Evolutionary conservation across 1,284 basidiomycete genomes (phyloP).

Genomic region (Ceratobasidium sp.): DNA sequence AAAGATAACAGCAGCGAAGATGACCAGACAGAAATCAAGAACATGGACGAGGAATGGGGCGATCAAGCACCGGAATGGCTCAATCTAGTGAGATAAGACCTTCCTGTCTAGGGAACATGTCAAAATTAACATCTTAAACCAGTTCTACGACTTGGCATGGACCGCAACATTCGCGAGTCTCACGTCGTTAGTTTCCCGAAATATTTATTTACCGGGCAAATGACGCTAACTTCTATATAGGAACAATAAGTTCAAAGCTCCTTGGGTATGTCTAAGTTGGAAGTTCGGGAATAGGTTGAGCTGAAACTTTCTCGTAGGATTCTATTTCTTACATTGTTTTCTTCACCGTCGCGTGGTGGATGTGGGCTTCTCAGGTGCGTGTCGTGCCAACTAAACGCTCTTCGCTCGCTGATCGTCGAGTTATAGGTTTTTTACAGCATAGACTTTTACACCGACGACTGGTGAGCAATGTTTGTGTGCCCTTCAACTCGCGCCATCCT

Average conservation of each 20-base stretch:
- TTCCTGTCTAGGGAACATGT: neutral
- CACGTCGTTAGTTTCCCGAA: slow-evolving; percentile 27
- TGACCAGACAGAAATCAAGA: neutral
- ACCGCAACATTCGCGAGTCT: slow-evolving; percentile 15
- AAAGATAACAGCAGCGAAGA: neutral
- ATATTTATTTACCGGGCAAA: no score
- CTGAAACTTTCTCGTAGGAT: neutral
- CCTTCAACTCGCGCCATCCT: neutral
- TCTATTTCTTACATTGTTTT: slow-evolving; percentile 8
- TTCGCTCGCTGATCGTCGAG: neutral
- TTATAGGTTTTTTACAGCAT: slow-evolving; percentile 15
- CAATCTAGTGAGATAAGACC: slow-evolving; percentile 7
- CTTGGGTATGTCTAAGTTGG: neutral
- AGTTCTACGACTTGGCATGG: slow-evolving; percentile 18
- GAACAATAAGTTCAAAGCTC: slow-evolving; percentile 2
- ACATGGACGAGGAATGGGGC: slow-evolving; percentile 6
- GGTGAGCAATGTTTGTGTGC: neutral
- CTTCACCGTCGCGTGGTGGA: slow-evolving; percentile 1
- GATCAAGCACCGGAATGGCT: neutral
- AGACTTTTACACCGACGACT: slow-evolving; percentile 23
- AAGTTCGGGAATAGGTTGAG: neutral
- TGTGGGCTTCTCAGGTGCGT: slow-evolving; percentile 24
- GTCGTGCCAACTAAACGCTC: neutral
- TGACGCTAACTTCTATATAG: neutral
- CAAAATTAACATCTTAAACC: neutral